Evolutionary conservation across 306 rosid species (phyloP).

Genomic region (Ceratonia siliqua): DNA sequence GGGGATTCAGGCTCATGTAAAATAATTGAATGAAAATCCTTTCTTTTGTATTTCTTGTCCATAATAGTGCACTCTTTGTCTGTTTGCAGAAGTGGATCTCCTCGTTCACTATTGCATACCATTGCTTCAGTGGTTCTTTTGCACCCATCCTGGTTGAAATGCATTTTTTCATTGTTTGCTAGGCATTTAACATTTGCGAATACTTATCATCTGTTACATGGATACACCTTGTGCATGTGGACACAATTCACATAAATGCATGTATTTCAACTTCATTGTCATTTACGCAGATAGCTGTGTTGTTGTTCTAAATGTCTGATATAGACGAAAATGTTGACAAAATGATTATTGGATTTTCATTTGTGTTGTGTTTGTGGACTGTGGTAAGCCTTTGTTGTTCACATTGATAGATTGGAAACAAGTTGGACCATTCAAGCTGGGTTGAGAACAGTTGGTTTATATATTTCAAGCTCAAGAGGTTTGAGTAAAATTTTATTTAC

Average conservation of each 20-base stretch:
- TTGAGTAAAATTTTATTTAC: too few species aligned
- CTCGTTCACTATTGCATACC: background rate
- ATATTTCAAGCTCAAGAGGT: background rate
- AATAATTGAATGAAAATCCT: conserved; percentile 38
- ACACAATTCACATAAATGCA: background rate
- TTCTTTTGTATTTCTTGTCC: conserved; percentile 1
- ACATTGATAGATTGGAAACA: background rate
- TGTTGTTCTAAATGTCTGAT: background rate
- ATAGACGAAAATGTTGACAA: background rate
- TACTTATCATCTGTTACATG: background rate
- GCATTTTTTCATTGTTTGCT: background rate
- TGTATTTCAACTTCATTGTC: background rate
- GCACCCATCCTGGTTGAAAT: background rate
- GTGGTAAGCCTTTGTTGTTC: background rate
- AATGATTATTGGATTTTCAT: background rate
- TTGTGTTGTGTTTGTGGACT: background rate
- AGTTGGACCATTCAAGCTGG: background rate
- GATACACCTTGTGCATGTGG: background rate
- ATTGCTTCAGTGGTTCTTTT: background rate
- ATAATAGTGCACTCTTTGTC: background rate
- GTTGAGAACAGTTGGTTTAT: background rate
- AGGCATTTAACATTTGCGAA: background rate
- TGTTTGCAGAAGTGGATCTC: conserved; percentile 8
- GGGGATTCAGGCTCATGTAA: conserved; percentile 51
- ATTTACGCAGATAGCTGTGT: background rate